A percentile compares a stretch with the other conserved stretches of the same genome.
These are phyloP conservation scores for Malbranchea zuffiana DNA, from an alignment of 2,329 filamentous ascomycete genomes.

Conservation along the genomic window DNA sequence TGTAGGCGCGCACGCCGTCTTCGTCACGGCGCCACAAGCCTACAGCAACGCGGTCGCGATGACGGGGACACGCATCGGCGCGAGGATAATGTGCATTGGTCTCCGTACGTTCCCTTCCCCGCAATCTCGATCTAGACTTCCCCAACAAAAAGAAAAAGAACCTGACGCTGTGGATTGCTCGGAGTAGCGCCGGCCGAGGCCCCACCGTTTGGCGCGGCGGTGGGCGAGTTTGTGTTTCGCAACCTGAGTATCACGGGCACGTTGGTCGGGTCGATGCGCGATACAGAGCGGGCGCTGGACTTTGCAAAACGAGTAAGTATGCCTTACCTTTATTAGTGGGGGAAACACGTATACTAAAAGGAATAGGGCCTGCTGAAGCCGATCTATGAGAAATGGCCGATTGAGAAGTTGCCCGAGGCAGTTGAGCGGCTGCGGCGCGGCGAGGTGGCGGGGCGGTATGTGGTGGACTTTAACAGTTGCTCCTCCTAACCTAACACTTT, in stretches of 20 bases:
- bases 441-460: conserved; percentile 40
- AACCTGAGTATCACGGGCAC: conserved; percentile 16
- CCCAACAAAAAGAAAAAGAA: not conserved
- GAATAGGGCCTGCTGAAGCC: conserved; percentile 36
- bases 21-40: conserved; percentile 31
- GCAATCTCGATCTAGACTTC: too few species aligned
- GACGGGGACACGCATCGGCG: conserved; percentile 39
- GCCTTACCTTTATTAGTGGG: not conserved
- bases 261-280: conserved; percentile 15
- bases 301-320: conserved; percentile 11
- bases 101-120: conserved; percentile 17
- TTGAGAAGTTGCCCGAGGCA: conserved; percentile 37
- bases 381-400: conserved; percentile 36
- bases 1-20: conserved; percentile 38
- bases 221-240: conserved; percentile 9
- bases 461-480: conserved; percentile 41
- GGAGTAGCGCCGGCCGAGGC: conserved; percentile 2
- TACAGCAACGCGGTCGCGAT: conserved; percentile 36
- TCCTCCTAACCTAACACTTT: too few species aligned
- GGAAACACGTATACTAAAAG: not conserved
- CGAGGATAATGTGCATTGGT: conserved; percentile 44
- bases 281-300: conserved; percentile 15
- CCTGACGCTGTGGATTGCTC: not conserved
- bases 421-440: conserved; percentile 39
- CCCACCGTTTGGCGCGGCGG: conserved; percentile 1